Evolutionary conservation across 2,329 filamentous ascomycete species (phyloP).

Genomic region (Calonectria henricotiae): DNA sequence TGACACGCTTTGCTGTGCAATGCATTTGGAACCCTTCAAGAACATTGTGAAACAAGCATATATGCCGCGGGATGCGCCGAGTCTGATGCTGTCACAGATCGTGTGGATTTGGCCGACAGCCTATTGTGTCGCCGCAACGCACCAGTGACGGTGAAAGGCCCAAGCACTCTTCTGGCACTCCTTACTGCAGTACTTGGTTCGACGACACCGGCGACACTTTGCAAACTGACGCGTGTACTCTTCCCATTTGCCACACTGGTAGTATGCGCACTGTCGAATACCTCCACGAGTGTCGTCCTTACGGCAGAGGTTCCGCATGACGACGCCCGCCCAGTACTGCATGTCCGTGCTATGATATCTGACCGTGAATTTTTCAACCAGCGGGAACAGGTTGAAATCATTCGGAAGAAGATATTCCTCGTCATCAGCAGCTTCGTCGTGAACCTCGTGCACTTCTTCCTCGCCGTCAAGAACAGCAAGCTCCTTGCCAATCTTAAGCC

Average conservation of each 20-base stretch:
- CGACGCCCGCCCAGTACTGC: constrained; percentile 99
- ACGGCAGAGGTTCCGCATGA: constrained; percentile 98
- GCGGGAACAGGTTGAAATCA: constrained; percentile 97
- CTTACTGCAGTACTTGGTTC: constrained; percentile 99
- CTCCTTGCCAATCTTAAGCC: constrained; percentile 90
- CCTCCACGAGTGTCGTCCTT: constrained; percentile 97
- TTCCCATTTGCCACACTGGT: constrained; percentile 98
- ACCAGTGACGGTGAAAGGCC: constrained; percentile 99
- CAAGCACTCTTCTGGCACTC: constrained; percentile 99
- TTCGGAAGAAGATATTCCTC: constrained; percentile 94
- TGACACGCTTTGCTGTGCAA: constrained; percentile 63
- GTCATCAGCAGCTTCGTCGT: constrained; percentile 75
- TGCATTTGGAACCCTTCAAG: constrained; percentile 57
- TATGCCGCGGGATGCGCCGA: constrained; percentile 50
- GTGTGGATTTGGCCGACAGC: constrained; percentile 38
- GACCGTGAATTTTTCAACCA: constrained; percentile 98
- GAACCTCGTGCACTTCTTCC: constrained; percentile 61
- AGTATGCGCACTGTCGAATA: constrained; percentile 97
- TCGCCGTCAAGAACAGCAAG: constrained; percentile 85
- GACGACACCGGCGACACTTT: constrained; percentile 94
- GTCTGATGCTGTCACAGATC: constrained; percentile 47
- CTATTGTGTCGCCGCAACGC: constrained; percentile 80
- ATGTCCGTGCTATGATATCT: constrained; percentile 96
- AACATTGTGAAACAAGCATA: constrained; percentile 54
- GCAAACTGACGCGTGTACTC: constrained; percentile 97